Evolutionary conservation across 805 yeast species (phyloP), one percentile per base, ranked within the genome.

Genomic region (Wickerhamomyces bovis): DNA sequence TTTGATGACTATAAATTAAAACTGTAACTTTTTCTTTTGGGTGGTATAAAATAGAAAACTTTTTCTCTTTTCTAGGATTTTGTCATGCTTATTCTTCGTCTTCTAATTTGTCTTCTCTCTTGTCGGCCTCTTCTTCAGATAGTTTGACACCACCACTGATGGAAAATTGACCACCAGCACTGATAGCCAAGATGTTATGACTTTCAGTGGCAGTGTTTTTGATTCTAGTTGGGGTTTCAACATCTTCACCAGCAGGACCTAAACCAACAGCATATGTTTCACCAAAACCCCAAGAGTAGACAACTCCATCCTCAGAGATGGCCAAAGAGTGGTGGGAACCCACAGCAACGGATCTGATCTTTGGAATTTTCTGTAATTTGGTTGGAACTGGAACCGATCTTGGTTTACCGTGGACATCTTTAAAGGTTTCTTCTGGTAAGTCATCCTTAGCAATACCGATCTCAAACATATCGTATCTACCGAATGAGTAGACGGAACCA

Each of bases 91-190:
- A 72, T 26, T 71, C 80, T 50, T 78, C 82, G 44, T 71, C 76
- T 48, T 78, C 80, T 53, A 74, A 60, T 56, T 77, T 79, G 31
- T 71, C 73, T 36, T 70, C 74, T 57, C 77, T 67, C 45, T 69
- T 64, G 43, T 69, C 75, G 13, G 66, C 59, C 30, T 65, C 75
- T 46, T 66, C 69, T 11, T 68, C 73, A 18, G 65, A 57, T 44
- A 70, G 49, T 46, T 66, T 69, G 1, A 75, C 66, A 45, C 98
- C 97, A 38, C 89, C 97, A 62, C 92, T 78, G 9, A 89, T 84
- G 45, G 95, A 85, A 61, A 88, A 94, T 68, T 94, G 99, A 20
- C 98, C 99, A 51, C 99, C 99, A 41, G 94, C 94, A n/a, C 95
- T 90, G 52, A 86, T 77, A 40, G 80, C 53, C 39, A 71, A 62